Evolutionary conservation across 2,329 filamentous ascomycete species (phyloP), one percentile per base, ranked within the genome.

Genomic region (Coccinonectria pachysandricola): DNA sequence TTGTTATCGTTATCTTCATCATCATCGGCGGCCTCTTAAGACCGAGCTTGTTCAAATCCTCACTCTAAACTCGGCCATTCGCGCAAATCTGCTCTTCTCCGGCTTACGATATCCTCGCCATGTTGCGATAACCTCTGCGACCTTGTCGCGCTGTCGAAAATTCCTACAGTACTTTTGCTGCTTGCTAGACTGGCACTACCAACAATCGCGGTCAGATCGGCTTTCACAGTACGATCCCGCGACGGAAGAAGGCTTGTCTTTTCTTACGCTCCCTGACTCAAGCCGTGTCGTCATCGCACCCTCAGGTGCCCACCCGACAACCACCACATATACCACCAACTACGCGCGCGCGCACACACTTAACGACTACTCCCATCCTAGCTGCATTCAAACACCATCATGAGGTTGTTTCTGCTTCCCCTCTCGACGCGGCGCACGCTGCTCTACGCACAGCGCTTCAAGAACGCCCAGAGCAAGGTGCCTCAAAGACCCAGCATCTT

Each of bases 371-470:
- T n/a, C n/a, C n/a, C n/a, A n/a, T n/a, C n/a, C n/a, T n/a, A n/a
- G n/a, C n/a, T n/a, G n/a, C n/a, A n/a, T n/a, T n/a, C n/a, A n/a
- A n/a, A n/a, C n/a, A 19, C 17, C 17, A 58, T 51, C 35, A 96
- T 98, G 91, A 83, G 86, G 53, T 71, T 98, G 56, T 94, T 86
- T 60, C 76, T 98, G 39, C 72, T 98, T 31, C 91, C 91, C 36
- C 79, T 98, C 46, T 93, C 88, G 33, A 93, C 86, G 40, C 75
- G 82, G 49, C 80, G 87, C 48, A 87, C 85, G 26, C 74, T 98
- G 36, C 75, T 98, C 47, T 96, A 94, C 64, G 92, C 84, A 57
- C 82, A 94, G 50, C 79, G 79, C 39, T 61, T 82, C 37, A 67
- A 75, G 17, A 10, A 7, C 7, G 17, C 17, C 46, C 57, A 64